Evolutionary conservation across 495 filamentous ascomycete genomes (phyloP).

Genomic region (Lasiosphaeriaceae sp.): DNA sequence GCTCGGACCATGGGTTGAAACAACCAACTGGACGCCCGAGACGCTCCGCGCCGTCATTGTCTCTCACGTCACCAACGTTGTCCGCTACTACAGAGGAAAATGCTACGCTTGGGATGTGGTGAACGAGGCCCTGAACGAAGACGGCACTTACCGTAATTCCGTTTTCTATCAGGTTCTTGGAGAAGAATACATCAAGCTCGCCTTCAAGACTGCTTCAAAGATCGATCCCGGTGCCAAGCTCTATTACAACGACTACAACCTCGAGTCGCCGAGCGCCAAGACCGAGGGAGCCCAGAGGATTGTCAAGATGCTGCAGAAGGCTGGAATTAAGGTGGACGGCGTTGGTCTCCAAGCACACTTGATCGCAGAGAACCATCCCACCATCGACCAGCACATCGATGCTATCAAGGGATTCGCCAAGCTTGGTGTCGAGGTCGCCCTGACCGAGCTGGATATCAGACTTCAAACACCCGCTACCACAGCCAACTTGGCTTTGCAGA

Average conservation of each 20-base stretch:
- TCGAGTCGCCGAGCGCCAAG: slow-evolving; percentile 48
- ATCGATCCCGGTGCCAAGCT: slow-evolving; percentile 54
- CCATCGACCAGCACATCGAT: slow-evolving; percentile 37
- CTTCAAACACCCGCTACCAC: slow-evolving; percentile 29
- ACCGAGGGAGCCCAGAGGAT: slow-evolving; percentile 35
- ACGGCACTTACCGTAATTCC: slow-evolving; percentile 44
- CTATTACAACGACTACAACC: slow-evolving; percentile 57
- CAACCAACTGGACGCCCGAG: slow-evolving; percentile 48
- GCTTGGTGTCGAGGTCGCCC: slow-evolving; percentile 45
- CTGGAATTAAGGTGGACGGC: slow-evolving; percentile 47
- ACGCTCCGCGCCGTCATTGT: slow-evolving; percentile 48
- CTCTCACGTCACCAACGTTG: slow-evolving; percentile 50
- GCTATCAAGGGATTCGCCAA: slow-evolving; percentile 42
- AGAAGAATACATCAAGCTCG: slow-evolving; percentile 46
- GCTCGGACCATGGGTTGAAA: slow-evolving; percentile 53
- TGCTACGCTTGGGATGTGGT: slow-evolving; percentile 60
- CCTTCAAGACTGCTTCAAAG: slow-evolving; percentile 50
- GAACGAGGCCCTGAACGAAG: slow-evolving; percentile 56
- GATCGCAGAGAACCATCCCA: slow-evolving; percentile 39
- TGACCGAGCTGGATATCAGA: slow-evolving; percentile 55
- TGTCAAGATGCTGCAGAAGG: slow-evolving; percentile 35
- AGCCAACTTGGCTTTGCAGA: slow-evolving; percentile 30
- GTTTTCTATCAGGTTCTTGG: slow-evolving; percentile 54
- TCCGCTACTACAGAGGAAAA: slow-evolving; percentile 52
- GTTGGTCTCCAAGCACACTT: slow-evolving; percentile 53